A percentile compares a stretch with the other conserved stretches of the same genome.
Evolutionary conservation across 1,139 yeast species (phyloP).

Genomic region (Candida sp.): DNA sequence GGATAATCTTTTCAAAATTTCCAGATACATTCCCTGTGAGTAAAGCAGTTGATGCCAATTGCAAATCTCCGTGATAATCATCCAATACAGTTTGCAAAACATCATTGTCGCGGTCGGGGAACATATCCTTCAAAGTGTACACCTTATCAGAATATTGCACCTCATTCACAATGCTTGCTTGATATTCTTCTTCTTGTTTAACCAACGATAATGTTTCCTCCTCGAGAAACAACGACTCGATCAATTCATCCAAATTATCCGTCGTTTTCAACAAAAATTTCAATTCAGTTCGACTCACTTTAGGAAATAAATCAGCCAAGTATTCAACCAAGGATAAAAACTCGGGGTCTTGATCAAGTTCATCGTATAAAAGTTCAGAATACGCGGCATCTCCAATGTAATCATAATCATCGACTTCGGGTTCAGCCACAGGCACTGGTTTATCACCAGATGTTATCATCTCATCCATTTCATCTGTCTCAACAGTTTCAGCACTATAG

Average conservation of each 20-base stretch:
- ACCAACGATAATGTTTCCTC: conserved; percentile 11
- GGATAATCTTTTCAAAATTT: not conserved
- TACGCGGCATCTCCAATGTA: conserved; percentile 3
- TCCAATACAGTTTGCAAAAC: conserved; percentile 13
- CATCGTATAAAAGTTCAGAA: conserved; percentile 4
- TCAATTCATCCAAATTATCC: conserved; percentile 16
- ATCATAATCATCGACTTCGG: too few species aligned
- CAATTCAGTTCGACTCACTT: conserved; percentile 22
- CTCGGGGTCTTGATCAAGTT: conserved; percentile 8
- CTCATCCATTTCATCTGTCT: too few species aligned
- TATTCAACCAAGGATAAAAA: conserved; percentile 15
- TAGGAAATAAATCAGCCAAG: conserved; percentile 27
- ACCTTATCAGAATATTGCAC: conserved; percentile 8
- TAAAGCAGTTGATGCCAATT: conserved; percentile 10
- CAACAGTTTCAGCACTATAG: too few species aligned
- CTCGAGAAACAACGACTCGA: conserved; percentile 18
- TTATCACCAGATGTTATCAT: too few species aligned
- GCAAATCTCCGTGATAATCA: conserved; percentile 14
- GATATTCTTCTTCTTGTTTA: conserved; percentile 3
- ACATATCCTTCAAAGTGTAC: conserved; percentile 18
- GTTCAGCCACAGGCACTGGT: too few species aligned
- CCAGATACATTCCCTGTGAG: conserved; percentile 1
- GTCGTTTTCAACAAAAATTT: conserved; percentile 17
- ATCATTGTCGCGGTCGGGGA: conserved; percentile 16
- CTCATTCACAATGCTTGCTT: not conserved